Evolutionary conservation across 306 rosid species (phyloP).

Genomic region (Quercus suber): DNA sequence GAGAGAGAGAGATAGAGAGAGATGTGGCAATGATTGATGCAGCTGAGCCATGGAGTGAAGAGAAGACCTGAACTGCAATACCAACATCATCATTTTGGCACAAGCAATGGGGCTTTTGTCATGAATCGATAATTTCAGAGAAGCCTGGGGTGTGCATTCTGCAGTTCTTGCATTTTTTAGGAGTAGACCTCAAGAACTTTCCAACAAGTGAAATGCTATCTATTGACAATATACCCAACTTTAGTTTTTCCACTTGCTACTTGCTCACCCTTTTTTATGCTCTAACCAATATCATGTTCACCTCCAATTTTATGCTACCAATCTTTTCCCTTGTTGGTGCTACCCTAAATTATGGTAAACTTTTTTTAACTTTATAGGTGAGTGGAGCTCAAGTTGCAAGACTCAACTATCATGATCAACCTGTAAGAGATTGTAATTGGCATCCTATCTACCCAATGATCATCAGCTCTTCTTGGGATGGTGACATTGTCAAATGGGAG

Average conservation of each 20-base stretch:
- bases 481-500: conserved; percentile 55
- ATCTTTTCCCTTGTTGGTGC: neutral
- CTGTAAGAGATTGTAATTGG: conserved; percentile 59
- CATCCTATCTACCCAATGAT: conserved; percentile 49
- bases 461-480: conserved; percentile 53
- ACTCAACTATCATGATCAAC: conserved; percentile 48
- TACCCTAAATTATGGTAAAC: neutral
- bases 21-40: neutral
- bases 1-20: neutral
- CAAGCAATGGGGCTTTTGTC: neutral
- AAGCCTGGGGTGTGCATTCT: too few species aligned
- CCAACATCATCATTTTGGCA: neutral
- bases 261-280: too few species aligned
- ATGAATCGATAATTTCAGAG: too few species aligned
- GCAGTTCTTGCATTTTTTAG: neutral
- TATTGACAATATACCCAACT: neutral
- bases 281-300: neutral
- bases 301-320: neutral
- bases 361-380: conserved; percentile 28
- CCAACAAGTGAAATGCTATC: neutral
- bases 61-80: neutral
- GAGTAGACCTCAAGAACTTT: neutral
- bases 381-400: conserved; percentile 54
- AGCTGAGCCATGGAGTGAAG: neutral
- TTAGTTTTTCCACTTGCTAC: neutral